Conservation (phyloP, 371 early-diverging fungal genomes). For the Mortierella sp. region DNA sequence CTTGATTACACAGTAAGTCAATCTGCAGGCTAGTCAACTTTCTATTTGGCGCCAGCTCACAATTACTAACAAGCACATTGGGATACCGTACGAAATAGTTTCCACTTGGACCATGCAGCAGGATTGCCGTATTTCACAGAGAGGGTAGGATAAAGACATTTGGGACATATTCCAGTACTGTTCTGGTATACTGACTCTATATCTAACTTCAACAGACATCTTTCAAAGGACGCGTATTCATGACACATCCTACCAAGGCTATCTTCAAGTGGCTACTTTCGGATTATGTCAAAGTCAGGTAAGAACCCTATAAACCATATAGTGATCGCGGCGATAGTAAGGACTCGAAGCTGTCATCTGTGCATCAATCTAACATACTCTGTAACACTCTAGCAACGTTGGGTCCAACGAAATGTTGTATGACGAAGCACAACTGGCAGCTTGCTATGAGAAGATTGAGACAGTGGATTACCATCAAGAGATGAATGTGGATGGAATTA, state of each 20-base stretch:
- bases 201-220: constrained; percentile 76
- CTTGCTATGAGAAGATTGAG: constrained; percentile 96
- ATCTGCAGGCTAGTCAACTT: neutral
- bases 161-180: neutral
- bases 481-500: constrained; percentile 96
- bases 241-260: constrained; percentile 99
- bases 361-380: neutral
- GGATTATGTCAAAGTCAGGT: constrained; percentile 97
- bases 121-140: constrained; percentile 99
- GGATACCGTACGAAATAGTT: constrained; percentile 65
- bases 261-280: constrained; percentile 99
- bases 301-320: constrained; percentile 6
- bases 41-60: neutral
- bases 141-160: constrained; percentile 67
- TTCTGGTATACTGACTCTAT: neutral
- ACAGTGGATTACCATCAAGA: constrained; percentile 99
- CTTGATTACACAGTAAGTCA: constrained; percentile 93
- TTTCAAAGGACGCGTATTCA: constrained; percentile 99
- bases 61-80: neutral
- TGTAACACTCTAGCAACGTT: constrained; percentile 67
- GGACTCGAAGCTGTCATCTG: neutral
- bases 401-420: constrained; percentile 94
- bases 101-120: constrained; percentile 99
- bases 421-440: constrained; percentile 94
- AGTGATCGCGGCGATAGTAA: neutral